These are phyloP conservation scores for Phytophthora pini DNA, from an alignment of 352 stramenopile species.

Conservation along the genomic window DNA sequence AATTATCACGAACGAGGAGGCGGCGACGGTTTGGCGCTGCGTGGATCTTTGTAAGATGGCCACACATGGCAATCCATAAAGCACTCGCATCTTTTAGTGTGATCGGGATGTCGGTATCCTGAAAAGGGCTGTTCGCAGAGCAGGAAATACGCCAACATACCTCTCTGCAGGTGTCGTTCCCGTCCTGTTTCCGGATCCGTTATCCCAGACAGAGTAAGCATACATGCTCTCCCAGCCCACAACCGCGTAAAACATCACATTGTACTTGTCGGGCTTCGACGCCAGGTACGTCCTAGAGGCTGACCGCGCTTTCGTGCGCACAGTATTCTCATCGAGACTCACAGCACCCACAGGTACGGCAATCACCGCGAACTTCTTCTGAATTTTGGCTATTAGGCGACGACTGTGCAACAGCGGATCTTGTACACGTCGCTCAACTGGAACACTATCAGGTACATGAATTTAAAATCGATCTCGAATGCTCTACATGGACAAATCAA, in stretches of 20 bases:
- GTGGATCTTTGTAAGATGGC: background rate
- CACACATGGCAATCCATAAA: background rate
- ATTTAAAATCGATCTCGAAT: no score
- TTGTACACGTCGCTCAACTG: background rate
- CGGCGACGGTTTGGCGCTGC: background rate
- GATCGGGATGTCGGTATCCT: background rate
- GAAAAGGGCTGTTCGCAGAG: background rate
- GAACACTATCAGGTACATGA: background rate
- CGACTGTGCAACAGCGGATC: constrained; percentile 17
- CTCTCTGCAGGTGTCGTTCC: background rate
- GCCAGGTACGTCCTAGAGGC: background rate
- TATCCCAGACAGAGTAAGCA: constrained; percentile 8
- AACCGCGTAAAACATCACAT: background rate
- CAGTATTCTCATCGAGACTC: background rate
- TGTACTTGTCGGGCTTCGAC: background rate
- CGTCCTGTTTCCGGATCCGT: constrained; percentile 8
- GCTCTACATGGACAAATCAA: no score
- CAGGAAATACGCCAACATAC: constrained; percentile 10
- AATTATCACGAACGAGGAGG: background rate
- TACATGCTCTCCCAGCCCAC: constrained; percentile 1
- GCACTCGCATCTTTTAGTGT: constrained; percentile 3
- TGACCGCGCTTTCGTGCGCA: background rate
- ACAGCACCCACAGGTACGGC: constrained; percentile 7
- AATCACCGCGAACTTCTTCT: constrained; percentile 6
- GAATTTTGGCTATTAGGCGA: background rate